Evolutionary conservation across 805 yeast species (phyloP).

Genomic region (Suhomyces vadensis): DNA sequence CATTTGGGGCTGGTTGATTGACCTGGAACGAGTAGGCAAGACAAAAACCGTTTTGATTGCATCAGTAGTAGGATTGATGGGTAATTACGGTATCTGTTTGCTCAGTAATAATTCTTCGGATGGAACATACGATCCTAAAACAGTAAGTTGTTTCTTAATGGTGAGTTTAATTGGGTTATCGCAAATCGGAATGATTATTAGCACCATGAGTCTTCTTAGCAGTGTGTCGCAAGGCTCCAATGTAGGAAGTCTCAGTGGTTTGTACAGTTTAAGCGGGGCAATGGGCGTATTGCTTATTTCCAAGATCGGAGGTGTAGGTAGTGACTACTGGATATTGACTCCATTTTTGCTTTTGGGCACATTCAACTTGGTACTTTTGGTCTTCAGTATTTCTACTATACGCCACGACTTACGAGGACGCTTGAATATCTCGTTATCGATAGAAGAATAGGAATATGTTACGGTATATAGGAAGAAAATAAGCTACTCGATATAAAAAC

Average conservation of each 20-base stretch:
- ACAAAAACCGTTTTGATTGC: conserved; percentile 34
- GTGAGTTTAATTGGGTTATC: conserved; percentile 53
- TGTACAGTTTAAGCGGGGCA: conserved; percentile 68
- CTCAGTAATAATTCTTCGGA: conserved; percentile 12
- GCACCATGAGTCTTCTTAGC: conserved; percentile 60
- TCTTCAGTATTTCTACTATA: conserved; percentile 6
- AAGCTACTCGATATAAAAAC: too few relatives aligned
- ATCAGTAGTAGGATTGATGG: conserved; percentile 44
- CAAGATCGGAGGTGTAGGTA: conserved; percentile 60
- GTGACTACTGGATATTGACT: conserved; percentile 56
- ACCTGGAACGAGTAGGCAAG: conserved; percentile 35
- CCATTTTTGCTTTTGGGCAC: conserved; percentile 58
- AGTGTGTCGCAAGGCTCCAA: conserved; percentile 38
- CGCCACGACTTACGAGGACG: neutral
- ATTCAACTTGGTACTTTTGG: conserved; percentile 33
- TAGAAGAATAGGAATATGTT: neutral
- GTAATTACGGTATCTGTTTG: conserved; percentile 36
- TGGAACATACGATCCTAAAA: conserved; percentile 35
- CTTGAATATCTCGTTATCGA: neutral
- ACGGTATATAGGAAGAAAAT: too few relatives aligned
- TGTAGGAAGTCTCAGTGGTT: conserved; percentile 69
- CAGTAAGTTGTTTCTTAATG: conserved; percentile 38
- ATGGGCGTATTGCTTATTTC: conserved; percentile 62
- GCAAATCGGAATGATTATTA: conserved; percentile 61
- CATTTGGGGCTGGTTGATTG: conserved; percentile 59